These are phyloP conservation scores for Albifimbria verrucaria DNA, from an alignment of 2,329 filamentous ascomycete species.

Conservation along the genomic window DNA sequence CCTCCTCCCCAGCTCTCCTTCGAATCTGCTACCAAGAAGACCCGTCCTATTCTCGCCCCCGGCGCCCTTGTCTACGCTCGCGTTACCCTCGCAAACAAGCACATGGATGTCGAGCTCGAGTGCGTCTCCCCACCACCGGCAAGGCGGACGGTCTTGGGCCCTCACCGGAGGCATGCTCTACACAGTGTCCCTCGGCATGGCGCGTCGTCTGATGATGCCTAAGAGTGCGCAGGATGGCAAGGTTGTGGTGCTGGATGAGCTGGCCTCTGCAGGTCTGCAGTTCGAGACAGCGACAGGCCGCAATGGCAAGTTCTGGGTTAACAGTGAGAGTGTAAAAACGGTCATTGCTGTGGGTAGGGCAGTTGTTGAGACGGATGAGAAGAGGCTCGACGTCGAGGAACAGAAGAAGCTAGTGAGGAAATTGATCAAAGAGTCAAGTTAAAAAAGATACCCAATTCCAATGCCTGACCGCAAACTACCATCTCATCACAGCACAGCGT, in stretches of 20 bases:
- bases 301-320: conserved; percentile 91
- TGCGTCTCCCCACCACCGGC: conserved; percentile 85
- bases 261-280: conserved; percentile 71
- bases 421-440: conserved; percentile 57
- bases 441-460: conserved; percentile 15
- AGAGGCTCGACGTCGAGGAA: conserved; percentile 57
- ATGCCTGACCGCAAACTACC: too few relatives aligned
- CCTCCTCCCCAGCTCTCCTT: conserved; percentile 83
- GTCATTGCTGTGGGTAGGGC: conserved; percentile 77
- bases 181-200: conserved; percentile 73
- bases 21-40: conserved; percentile 89
- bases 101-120: conserved; percentile 86
- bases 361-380: conserved; percentile 73
- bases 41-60: conserved; percentile 69
- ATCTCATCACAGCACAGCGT: too few relatives aligned
- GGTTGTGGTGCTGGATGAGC: conserved; percentile 72
- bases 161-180: conserved; percentile 85
- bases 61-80: conserved; percentile 88
- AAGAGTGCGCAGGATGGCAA: conserved; percentile 59
- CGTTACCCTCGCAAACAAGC: conserved; percentile 70
- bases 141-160: conserved; percentile 86
- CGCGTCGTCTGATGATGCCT: conserved; percentile 71
- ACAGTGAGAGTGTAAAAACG: conserved; percentile 69
- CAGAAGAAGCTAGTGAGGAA: conserved; percentile 70
- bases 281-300: conserved; percentile 94